These are phyloP conservation scores for Candida sanyaensis DNA, from an alignment of 1,139 yeast genomes.

Conservation along the genomic window DNA sequence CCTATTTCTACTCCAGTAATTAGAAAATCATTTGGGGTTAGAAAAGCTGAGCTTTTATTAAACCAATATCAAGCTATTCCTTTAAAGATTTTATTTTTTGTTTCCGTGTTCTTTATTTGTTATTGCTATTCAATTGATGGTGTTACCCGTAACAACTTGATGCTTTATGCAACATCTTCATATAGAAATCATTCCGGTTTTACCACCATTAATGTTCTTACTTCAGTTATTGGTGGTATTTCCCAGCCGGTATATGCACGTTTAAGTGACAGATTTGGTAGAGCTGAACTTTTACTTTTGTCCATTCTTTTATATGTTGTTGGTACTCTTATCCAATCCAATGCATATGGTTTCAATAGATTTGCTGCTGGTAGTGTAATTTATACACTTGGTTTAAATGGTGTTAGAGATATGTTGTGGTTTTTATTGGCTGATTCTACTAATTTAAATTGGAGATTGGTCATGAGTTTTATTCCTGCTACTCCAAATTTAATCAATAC, in stretches of 20 bases:
- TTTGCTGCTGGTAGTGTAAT: slow-evolving; percentile 75
- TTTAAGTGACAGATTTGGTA: slow-evolving; percentile 68
- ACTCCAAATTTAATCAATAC: slow-evolving; percentile 72
- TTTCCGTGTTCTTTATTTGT: slow-evolving; percentile 57
- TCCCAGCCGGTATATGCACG: slow-evolving; percentile 70
- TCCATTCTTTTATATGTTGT: slow-evolving; percentile 60
- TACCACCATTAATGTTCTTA: slow-evolving; percentile 64
- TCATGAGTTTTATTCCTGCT: slow-evolving; percentile 64
- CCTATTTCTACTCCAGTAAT: neutral
- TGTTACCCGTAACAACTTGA: slow-evolving; percentile 49
- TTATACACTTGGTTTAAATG: slow-evolving; percentile 70
- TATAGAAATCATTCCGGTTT: slow-evolving; percentile 59
- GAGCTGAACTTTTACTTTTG: slow-evolving; percentile 54
- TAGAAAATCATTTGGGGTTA: slow-evolving; percentile 34
- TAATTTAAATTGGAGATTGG: slow-evolving; percentile 67
- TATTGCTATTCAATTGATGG: slow-evolving; percentile 68
- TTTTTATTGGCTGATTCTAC: slow-evolving; percentile 66
- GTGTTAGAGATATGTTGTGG: slow-evolving; percentile 55
- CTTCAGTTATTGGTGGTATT: slow-evolving; percentile 67
- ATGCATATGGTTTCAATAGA: slow-evolving; percentile 50
- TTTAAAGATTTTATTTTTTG: slow-evolving; percentile 39
- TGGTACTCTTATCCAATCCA: slow-evolving; percentile 51
- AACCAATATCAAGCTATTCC: slow-evolving; percentile 26
- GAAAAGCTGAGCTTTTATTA: slow-evolving; percentile 43
- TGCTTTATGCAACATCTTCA: slow-evolving; percentile 54